phyloP scores from a whole-genome alignment of 1,139 yeast genomes.

The Ashbya aceris region DNA sequence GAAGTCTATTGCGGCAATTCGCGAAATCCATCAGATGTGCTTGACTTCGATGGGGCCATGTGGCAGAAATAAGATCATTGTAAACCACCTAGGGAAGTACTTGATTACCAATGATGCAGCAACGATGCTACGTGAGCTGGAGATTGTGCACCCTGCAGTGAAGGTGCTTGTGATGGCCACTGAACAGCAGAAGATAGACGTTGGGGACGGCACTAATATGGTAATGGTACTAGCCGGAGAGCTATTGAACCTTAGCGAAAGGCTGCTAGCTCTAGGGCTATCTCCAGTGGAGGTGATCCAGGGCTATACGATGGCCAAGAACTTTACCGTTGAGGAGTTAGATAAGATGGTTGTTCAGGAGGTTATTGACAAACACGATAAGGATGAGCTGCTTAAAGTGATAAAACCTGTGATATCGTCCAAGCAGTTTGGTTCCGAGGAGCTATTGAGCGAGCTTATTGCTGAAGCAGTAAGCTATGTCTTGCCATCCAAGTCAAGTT shows the following conservation, averaged over 20 bases:
- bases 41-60: conserved; percentile 95
- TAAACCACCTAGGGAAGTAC: conserved; percentile 72
- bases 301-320: conserved; percentile 79
- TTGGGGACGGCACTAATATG: conserved; percentile 70
- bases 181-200: conserved; percentile 89
- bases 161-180: conserved; percentile 93
- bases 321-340: conserved; percentile 59
- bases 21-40: conserved; percentile 86
- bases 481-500: conserved; percentile 49
- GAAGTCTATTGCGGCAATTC: conserved; percentile 86
- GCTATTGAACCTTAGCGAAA: conserved; percentile 73
- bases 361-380: conserved; percentile 48
- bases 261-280: conserved; percentile 72
- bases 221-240: conserved; percentile 86
- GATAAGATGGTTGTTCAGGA: conserved; percentile 57
- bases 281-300: conserved; percentile 84
- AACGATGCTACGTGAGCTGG: conserved; percentile 86
- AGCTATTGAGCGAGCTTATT: conserved; percentile 65
- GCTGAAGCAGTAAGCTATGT: conserved; percentile 77
- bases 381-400: conserved; percentile 58
- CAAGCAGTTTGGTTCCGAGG: conserved; percentile 87
- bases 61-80: conserved; percentile 93
- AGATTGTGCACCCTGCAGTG: conserved; percentile 95
- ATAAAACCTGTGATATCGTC: conserved; percentile 85
- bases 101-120: conserved; percentile 96